Conservation (phyloP, 2,329 filamentous ascomycete genomes). For the Knufia fluminis region DNA sequence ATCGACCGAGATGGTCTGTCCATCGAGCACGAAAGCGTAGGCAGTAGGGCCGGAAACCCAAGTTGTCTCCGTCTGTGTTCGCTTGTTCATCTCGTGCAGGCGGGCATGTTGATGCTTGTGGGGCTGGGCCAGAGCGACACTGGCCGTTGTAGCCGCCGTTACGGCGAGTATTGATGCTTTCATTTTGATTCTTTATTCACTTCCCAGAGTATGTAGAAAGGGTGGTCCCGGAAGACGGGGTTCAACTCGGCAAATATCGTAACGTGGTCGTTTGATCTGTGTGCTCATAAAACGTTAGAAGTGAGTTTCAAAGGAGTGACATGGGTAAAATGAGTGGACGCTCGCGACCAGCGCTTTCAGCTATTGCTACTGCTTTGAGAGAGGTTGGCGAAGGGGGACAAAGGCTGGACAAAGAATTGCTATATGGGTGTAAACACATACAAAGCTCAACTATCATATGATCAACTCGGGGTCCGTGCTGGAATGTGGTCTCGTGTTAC, state of each 20-base stretch:
- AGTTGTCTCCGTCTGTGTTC: slow-evolving; percentile 35
- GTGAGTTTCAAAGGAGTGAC: slow-evolving; percentile 10
- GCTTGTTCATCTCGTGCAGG: slow-evolving; percentile 30
- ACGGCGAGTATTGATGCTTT: slow-evolving; percentile 19
- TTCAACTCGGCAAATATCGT: slow-evolving; percentile 1
- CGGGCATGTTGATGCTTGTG: slow-evolving; percentile 35
- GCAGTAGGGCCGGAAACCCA: slow-evolving; percentile 51
- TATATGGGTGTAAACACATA: slow-evolving; percentile 18
- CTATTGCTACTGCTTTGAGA: neutral
- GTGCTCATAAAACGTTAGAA: slow-evolving; percentile 12
- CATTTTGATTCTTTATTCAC: slow-evolving; percentile 11
- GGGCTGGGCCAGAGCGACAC: slow-evolving; percentile 34
- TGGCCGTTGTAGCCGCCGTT: slow-evolving; percentile 33
- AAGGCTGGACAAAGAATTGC: slow-evolving; percentile 7
- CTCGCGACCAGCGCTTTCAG: neutral
- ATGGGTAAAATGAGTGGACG: slow-evolving; percentile 7
- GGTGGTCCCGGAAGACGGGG: neutral
- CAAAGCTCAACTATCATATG: slow-evolving; percentile 22
- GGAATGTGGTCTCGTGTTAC: slow-evolving; percentile 16
- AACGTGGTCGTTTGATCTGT: slow-evolving; percentile 15
- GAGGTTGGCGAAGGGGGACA: slow-evolving; percentile 9
- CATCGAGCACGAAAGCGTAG: slow-evolving; percentile 64
- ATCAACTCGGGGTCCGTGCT: slow-evolving; percentile 14
- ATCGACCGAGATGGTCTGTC: slow-evolving; percentile 48
- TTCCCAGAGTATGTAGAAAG: neutral